These are phyloP conservation scores for Theobroma cacao DNA, from an alignment of 345 rosid genomes.

Conservation along the genomic window DNA sequence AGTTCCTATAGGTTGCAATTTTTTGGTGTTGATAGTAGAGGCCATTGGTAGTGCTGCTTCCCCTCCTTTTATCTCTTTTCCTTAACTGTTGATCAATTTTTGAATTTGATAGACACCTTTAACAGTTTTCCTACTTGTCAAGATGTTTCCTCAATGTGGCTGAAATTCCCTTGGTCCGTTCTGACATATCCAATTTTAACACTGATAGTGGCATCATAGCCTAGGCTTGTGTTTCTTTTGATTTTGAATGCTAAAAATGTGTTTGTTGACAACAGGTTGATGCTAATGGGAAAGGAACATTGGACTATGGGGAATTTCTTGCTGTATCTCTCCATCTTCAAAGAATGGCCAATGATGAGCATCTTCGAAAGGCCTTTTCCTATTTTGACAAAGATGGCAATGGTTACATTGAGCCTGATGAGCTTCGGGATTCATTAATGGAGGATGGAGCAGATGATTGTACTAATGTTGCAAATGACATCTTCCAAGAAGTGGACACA, in stretches of 20 bases:
- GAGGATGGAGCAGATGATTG: slow-evolving; percentile 97
- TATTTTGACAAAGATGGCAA: slow-evolving; percentile 94
- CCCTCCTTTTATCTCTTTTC: background rate
- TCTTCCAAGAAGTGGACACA: slow-evolving; percentile 98
- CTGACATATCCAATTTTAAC: background rate
- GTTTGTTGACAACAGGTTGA: slow-evolving; percentile 65
- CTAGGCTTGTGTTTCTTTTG: background rate
- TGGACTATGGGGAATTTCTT: slow-evolving; percentile 90
- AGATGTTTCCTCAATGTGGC: background rate
- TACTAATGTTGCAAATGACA: slow-evolving; percentile 88
- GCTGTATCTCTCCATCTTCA: slow-evolving; percentile 92
- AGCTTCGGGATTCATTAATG: slow-evolving; percentile 87
- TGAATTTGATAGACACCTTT: background rate
- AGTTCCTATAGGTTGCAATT: background rate
- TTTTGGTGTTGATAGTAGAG: background rate
- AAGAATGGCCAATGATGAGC: slow-evolving; percentile 95
- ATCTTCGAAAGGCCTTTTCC: slow-evolving; percentile 93
- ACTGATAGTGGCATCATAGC: background rate
- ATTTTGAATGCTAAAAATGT: slow-evolving; percentile 16
- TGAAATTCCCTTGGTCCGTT: background rate
- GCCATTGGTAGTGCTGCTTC: background rate
- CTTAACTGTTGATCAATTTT: background rate
- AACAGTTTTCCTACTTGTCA: background rate
- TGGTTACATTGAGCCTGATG: slow-evolving; percentile 85
- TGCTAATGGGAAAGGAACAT: slow-evolving; percentile 81